Conservation (phyloP, 2,329 filamentous ascomycete genomes). For the Neocucurbitaria cava region DNA sequence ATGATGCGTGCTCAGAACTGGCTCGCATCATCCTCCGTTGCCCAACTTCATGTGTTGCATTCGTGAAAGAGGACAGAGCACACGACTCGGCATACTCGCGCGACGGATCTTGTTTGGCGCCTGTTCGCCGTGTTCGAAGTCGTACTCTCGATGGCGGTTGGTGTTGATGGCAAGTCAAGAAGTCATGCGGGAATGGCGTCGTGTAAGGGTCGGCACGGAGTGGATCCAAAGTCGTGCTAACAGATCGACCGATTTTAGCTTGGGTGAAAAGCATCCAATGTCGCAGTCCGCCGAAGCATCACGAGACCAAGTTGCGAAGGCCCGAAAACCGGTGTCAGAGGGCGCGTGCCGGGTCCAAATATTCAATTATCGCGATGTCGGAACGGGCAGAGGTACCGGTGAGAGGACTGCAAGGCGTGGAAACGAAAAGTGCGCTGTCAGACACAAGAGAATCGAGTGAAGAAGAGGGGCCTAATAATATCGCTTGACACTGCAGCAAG, state of each 20-base stretch:
- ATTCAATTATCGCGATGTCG: constrained; percentile 6
- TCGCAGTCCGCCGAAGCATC: constrained; percentile 16
- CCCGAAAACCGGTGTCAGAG: constrained; percentile 10
- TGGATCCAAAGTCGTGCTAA: constrained; percentile 17
- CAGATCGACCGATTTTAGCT: constrained; percentile 11
- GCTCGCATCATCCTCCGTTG: constrained; percentile 40
- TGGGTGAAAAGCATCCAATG: constrained; percentile 14
- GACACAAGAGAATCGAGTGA: constrained; percentile 10
- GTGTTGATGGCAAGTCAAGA: not conserved
- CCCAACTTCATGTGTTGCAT: constrained; percentile 39
- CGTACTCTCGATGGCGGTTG: not conserved
- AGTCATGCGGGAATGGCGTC: constrained; percentile 20
- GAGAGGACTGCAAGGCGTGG: not conserved
- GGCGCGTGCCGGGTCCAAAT: constrained; percentile 10
- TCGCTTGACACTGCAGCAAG: constrained; percentile 17
- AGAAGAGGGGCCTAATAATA: constrained; percentile 36
- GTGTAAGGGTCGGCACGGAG: constrained; percentile 18
- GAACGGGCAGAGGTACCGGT: not conserved
- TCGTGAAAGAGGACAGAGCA: constrained; percentile 18
- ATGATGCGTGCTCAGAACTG: constrained; percentile 17
- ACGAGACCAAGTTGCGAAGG: constrained; percentile 27
- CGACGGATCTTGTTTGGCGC: constrained; percentile 3
- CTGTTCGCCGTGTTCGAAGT: constrained; percentile 1
- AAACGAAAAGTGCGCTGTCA: constrained; percentile 12
- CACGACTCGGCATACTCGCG: constrained; percentile 40